These are phyloP conservation scores for Casuarina glauca DNA, from an alignment of 306 rosid species.

Conservation along the genomic window DNA sequence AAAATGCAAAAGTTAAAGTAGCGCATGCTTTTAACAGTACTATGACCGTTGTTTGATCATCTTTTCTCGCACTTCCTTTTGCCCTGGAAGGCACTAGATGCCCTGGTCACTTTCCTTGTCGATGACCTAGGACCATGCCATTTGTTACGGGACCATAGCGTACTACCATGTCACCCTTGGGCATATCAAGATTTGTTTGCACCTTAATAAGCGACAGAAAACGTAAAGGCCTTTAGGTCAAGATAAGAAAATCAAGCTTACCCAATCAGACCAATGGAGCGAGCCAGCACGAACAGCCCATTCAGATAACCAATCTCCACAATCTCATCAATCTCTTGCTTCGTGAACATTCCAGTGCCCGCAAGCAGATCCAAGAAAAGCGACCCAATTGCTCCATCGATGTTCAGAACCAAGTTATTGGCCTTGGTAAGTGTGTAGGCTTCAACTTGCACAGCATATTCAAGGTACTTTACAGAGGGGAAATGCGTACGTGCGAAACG, in stretches of 20 bases:
- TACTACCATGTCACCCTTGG: conserved; percentile 19
- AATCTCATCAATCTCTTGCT: conserved; percentile 88
- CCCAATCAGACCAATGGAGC: conserved; percentile 98
- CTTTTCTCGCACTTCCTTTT: background rate
- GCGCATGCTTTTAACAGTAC: background rate
- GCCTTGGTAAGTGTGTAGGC: conserved; percentile 94
- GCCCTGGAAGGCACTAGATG: background rate
- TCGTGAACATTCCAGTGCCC: conserved; percentile 96
- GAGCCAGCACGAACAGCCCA: conserved; percentile 95
- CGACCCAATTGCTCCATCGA: conserved; percentile 97
- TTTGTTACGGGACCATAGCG: conserved; percentile 13
- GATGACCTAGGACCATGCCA: conserved; percentile 33
- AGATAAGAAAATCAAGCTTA: conserved; percentile 41
- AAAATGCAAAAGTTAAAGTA: background rate
- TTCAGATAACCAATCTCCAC: conserved; percentile 96
- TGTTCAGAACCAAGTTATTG: conserved; percentile 92
- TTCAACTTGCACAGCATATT: conserved; percentile 93
- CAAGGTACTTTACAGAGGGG: conserved; percentile 98
- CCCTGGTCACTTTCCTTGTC: conserved; percentile 9
- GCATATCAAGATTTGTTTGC: conserved; percentile 31
- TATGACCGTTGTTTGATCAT: background rate
- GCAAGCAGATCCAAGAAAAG: conserved; percentile 98
- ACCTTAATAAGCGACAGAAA: conserved; percentile 17
- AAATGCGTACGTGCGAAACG: conserved; percentile 83
- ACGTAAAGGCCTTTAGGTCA: background rate